Evolutionary conservation across 116 monocot species (phyloP).

Genomic region (Papilionanthe hybrid): DNA sequence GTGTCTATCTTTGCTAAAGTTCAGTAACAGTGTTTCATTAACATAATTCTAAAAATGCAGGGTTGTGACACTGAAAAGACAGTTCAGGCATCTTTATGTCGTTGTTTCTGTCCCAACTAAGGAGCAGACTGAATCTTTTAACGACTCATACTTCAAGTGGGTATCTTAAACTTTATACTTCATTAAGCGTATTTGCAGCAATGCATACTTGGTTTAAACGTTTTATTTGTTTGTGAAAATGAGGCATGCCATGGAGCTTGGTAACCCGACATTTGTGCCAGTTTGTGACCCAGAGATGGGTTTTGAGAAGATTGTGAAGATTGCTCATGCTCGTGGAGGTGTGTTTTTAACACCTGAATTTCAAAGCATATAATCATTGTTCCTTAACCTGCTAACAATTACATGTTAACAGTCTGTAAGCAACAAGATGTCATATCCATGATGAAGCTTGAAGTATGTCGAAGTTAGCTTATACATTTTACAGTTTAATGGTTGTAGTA

Average conservation of each 20-base stretch:
- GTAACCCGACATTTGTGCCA: conserved; percentile 75
- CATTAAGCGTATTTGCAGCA: background rate
- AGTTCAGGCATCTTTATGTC: conserved; percentile 77
- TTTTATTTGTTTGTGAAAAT: background rate
- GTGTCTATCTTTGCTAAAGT: background rate
- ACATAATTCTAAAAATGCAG: conserved; percentile 19
- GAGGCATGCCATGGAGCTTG: conserved; percentile 71
- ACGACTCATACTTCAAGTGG: conserved; percentile 71
- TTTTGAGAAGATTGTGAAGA: conserved; percentile 90
- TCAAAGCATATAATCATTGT: background rate
- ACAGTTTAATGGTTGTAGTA: background rate
- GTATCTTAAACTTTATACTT: background rate
- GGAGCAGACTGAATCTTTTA: conserved; percentile 87
- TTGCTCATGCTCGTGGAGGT: conserved; percentile 89
- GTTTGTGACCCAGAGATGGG: conserved; percentile 95
- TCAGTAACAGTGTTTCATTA: conserved; percentile 3
- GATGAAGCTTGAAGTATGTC: conserved; percentile 78
- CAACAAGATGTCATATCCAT: conserved; percentile 56
- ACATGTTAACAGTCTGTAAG: conserved; percentile 51
- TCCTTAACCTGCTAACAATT: background rate
- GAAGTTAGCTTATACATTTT: conserved; percentile 5
- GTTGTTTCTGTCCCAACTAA: conserved; percentile 61
- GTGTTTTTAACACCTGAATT: background rate
- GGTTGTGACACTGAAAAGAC: conserved; percentile 63
- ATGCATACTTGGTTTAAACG: background rate